Conservation (phyloP, 2,329 filamentous ascomycete genomes). For the Blumeria graminis region DNA sequence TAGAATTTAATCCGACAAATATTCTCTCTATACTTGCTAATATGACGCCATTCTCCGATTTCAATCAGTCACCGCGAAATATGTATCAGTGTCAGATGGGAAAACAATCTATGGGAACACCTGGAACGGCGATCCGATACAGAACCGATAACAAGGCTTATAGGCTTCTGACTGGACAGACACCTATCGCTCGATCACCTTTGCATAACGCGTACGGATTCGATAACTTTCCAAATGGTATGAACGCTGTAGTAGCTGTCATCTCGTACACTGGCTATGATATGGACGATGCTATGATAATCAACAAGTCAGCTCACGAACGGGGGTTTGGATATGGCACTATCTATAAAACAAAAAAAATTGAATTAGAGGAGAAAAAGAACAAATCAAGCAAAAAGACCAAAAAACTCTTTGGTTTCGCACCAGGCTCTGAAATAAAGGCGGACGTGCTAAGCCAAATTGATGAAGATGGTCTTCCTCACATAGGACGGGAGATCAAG, state of each 20-base stretch:
- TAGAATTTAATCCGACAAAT: conserved; percentile 84
- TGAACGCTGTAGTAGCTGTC: conserved; percentile 85
- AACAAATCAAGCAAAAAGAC: conserved; percentile 42
- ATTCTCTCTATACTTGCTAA: conserved; percentile 95
- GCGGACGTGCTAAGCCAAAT: conserved; percentile 46
- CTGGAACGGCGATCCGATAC: conserved; percentile 59
- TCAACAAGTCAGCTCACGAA: conserved; percentile 93
- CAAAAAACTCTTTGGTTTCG: conserved; percentile 74
- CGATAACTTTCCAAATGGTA: conserved; percentile 95
- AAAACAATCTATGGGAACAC: conserved; percentile 97
- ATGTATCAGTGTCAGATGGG: conserved; percentile 99
- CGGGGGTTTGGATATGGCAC: conserved; percentile 87
- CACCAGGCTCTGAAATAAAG: conserved; percentile 45
- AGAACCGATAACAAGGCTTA: conserved; percentile 97
- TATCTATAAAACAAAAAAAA: conserved; percentile 93
- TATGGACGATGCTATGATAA: conserved; percentile 99
- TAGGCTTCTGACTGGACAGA: conserved; percentile 82
- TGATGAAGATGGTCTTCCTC: conserved; percentile 70
- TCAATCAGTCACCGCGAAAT: conserved; percentile 95
- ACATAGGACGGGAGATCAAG: conserved; percentile 51
- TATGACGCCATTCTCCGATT: conserved; percentile 96
- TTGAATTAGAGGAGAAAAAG: conserved; percentile 55
- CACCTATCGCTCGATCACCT: conserved; percentile 73
- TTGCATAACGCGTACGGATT: conserved; percentile 90
- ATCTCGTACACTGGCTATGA: conserved; percentile 98